These are phyloP conservation scores for Moricandia moricandioides DNA, from an alignment of 345 rosid species.

Conservation along the genomic window DNA sequence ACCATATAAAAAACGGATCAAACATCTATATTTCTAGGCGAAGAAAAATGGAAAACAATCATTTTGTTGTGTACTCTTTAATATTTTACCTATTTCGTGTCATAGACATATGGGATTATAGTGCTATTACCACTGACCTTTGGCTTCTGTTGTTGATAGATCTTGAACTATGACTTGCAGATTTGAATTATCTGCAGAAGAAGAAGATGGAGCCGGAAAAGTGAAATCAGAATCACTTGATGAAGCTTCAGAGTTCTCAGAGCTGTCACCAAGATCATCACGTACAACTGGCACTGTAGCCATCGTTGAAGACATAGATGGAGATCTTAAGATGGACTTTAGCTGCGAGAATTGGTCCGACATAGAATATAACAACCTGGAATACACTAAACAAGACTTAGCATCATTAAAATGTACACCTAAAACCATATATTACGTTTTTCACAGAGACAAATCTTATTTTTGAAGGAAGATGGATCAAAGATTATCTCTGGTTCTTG, in stretches of 20 bases:
- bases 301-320: conserved; percentile 48
- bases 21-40: not conserved
- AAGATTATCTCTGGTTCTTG: conserved; percentile 1
- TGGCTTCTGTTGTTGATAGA: conserved; percentile 46
- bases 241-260: conserved; percentile 62
- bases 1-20: not conserved
- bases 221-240: conserved; percentile 66
- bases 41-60: not conserved
- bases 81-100: not conserved
- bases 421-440: not conserved
- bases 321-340: conserved; percentile 54
- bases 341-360: conserved; percentile 85
- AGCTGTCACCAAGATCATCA: conserved; percentile 48
- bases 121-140: conserved; percentile 48
- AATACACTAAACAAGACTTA: conserved; percentile 66
- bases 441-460: not conserved
- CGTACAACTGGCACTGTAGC: conserved; percentile 44
- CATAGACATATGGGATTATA: conserved; percentile 25
- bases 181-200: conserved; percentile 36
- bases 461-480: not conserved
- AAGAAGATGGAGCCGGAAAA: conserved; percentile 55
- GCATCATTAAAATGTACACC: conserved; percentile 46
- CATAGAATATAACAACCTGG: conserved; percentile 83
- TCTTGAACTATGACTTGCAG: conserved; percentile 55
- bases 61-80: not conserved